These are phyloP conservation scores for Wickerhamiella cacticola DNA, from an alignment of 805 yeast genomes.

Conservation along the genomic window DNA sequence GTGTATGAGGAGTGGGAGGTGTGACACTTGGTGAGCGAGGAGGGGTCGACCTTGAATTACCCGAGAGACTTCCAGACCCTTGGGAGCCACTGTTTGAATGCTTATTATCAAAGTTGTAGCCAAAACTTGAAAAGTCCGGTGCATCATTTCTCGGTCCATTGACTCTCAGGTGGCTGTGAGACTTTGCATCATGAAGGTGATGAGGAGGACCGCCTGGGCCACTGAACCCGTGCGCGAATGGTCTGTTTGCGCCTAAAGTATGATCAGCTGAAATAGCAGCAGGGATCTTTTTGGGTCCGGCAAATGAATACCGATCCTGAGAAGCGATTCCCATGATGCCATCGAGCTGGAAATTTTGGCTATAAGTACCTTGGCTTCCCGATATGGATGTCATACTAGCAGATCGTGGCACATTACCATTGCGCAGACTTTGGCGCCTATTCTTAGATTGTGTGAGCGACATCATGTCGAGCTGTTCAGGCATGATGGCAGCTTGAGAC, in stretches of 20 bases:
- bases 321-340: constrained; percentile 21
- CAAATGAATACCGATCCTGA: constrained; percentile 26
- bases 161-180: neutral
- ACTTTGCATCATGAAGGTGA: constrained; percentile 1
- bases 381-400: constrained; percentile 4
- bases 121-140: constrained; percentile 23
- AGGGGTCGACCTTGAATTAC: constrained; percentile 15
- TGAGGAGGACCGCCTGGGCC: neutral
- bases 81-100: constrained; percentile 8
- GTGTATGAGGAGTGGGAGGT: constrained; percentile 15
- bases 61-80: constrained; percentile 9
- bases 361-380: constrained; percentile 16
- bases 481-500: constrained; percentile 22
- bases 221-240: constrained; percentile 14
- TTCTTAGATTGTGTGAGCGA: constrained; percentile 10
- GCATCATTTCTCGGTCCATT: neutral
- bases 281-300: constrained; percentile 14
- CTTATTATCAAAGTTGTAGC: constrained; percentile 6
- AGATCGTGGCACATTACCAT: neutral
- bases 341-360: constrained; percentile 28
- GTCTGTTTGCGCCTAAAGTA: constrained; percentile 7
- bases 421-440: constrained; percentile 6
- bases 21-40: constrained; percentile 16
- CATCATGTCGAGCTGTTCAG: constrained; percentile 17
- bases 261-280: constrained; percentile 10